Evolutionary conservation across 2,329 filamentous ascomycete genomes (phyloP), one percentile per base, ranked within the genome.

Genomic region (Paecilomyces sp.): DNA sequence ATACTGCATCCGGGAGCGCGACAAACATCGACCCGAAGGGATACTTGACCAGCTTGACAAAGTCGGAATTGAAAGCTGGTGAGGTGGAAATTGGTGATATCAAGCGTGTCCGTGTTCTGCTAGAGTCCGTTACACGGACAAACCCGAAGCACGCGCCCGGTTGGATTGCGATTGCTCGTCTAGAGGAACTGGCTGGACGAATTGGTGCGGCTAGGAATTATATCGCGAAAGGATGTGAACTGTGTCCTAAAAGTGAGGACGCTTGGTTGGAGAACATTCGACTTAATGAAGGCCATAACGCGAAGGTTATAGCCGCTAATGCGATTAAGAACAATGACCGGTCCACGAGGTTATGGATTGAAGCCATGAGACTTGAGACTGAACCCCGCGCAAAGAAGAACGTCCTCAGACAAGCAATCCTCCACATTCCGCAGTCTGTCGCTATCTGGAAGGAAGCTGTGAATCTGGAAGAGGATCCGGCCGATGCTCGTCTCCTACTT

Each of bases 391-490:
- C 91, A 11, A 96, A 95, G 76, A 97, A 97, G 77, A 88, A 92
- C 70, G 94, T 99, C 7, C 86, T 97, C 34, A 85, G 92, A 58
- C 90, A 95, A 70, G 95, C 94, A 0, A 82, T 99, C 53, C 91
- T 97, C 68, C 88, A 96, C 69, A 90, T 97, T 50, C 92, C 92
- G 0, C 91, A 96, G 70, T 97, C 93, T 0, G 94, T 97, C 55
- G 88, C 90, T 51, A 83, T 99, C n/a, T 99, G 94, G 94, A 99
- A 97, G 72, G 92, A 95, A 72, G 89, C 93, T 4, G 93, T 99
- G 63, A 97, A 97, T 67, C 79, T 97, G 58, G 94, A 97, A 70
- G 93, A 97, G 69, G 89, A 96, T 66, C 85, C 89, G 0, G 89
- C 88, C 31, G 92, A 97, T 77, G 95, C 95, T 3, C 88, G 88